Evolutionary conservation across 805 yeast genomes (phyloP).

Genomic region (Wickerhamomyces alni): DNA sequence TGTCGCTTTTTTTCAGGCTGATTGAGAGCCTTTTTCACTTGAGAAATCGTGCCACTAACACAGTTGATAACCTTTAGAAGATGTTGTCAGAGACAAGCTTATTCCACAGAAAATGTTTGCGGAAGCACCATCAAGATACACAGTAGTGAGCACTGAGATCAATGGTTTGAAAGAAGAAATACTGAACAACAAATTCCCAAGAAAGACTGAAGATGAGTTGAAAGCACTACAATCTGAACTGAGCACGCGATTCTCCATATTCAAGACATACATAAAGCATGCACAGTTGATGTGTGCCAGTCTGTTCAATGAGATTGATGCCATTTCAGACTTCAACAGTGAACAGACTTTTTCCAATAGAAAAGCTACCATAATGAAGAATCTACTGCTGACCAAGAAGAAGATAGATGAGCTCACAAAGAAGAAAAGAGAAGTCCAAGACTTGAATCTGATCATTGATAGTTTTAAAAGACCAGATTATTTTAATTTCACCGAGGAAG

Average conservation of each 20-base stretch:
- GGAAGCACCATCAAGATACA: background rate
- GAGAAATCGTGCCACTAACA: background rate
- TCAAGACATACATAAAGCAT: slow-evolving; percentile 8
- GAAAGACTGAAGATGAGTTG: background rate
- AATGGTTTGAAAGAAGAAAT: background rate
- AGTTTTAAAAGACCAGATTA: slow-evolving; percentile 1
- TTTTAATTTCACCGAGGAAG: slow-evolving; percentile 8
- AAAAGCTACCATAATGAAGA: slow-evolving; percentile 9
- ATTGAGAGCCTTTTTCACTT: too few species aligned
- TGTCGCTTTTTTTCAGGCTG: background rate
- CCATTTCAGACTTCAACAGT: slow-evolving; percentile 1
- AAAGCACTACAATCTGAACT: slow-evolving; percentile 4
- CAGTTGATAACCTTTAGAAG: background rate
- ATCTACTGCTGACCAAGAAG: slow-evolving; percentile 8
- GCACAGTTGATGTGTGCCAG: slow-evolving; percentile 7
- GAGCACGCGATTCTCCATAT: slow-evolving; percentile 4
- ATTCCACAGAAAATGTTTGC: slow-evolving; percentile 2
- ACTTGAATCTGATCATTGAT: slow-evolving; percentile 10
- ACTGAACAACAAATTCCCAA: background rate
- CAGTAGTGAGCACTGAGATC: background rate
- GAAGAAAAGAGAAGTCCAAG: slow-evolving; percentile 13
- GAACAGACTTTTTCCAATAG: slow-evolving; percentile 4
- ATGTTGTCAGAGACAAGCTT: background rate
- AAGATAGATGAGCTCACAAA: slow-evolving; percentile 10
- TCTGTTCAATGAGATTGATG: slow-evolving; percentile 2